phyloP scores from a whole-genome alignment of 345 rosid species.

The Salix udensis region DNA sequence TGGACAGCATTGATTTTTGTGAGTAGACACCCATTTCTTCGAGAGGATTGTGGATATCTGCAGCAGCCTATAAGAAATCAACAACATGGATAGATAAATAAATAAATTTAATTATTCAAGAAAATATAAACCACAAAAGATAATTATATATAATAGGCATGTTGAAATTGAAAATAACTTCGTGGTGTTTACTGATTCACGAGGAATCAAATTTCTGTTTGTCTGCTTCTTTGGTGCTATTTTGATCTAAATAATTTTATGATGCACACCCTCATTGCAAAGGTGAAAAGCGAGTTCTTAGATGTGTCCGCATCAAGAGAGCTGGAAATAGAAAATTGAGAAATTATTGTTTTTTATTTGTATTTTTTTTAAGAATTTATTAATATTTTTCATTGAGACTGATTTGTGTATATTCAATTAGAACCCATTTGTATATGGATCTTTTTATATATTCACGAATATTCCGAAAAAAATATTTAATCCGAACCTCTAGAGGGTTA shows the following conservation, averaged over 20 bases:
- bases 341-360: too few species aligned
- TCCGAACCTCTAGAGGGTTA: too few species aligned
- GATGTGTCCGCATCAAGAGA: background rate
- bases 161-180: background rate
- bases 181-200: background rate
- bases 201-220: background rate
- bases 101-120: background rate
- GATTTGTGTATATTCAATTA: too few species aligned
- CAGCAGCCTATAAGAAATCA: conserved; percentile 39
- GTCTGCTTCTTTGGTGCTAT: background rate
- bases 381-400: too few species aligned
- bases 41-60: conserved; percentile 44
- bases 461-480: too few species aligned
- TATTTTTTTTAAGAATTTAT: too few species aligned
- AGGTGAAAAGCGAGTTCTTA: background rate
- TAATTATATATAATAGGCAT: too few species aligned
- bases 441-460: too few species aligned
- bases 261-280: background rate
- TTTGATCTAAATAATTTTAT: too few species aligned
- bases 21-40: conserved; percentile 42
- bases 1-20: conserved; percentile 5
- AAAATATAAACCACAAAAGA: too few species aligned
- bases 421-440: background rate
- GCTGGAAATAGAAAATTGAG: background rate
- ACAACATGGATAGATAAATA: background rate